Percentiles rank a stretch among this genome's conserved stretches.
These are phyloP conservation scores for Fusarium staphyleae DNA, from an alignment of 2,329 filamentous ascomycete genomes.

Conservation along the genomic window DNA sequence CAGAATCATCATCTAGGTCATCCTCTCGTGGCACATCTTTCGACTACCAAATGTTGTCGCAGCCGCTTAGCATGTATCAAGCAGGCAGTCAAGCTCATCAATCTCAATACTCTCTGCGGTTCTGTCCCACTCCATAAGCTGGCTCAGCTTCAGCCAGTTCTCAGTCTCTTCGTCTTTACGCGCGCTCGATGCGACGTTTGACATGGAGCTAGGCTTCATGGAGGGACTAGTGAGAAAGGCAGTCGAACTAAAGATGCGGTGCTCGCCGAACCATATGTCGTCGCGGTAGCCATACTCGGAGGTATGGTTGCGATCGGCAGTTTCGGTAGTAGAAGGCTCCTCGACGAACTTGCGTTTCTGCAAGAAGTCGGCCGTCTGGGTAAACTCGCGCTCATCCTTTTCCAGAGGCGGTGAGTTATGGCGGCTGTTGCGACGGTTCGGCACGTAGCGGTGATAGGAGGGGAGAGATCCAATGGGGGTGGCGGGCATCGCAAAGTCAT, in stretches of 20 bases:
- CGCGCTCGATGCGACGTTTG: constrained; percentile 36
- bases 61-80: constrained; percentile 71
- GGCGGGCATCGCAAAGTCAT: constrained; percentile 64
- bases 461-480: constrained; percentile 72
- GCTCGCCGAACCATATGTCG: constrained; percentile 62
- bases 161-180: constrained; percentile 51
- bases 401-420: constrained; percentile 89
- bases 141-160: constrained; percentile 51
- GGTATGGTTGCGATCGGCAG: constrained; percentile 41
- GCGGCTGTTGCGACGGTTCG: constrained; percentile 55
- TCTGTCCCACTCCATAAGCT: constrained; percentile 64
- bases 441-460: constrained; percentile 50
- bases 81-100: constrained; percentile 88
- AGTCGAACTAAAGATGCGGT: constrained; percentile 47
- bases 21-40: constrained; percentile 31
- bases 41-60: constrained; percentile 27
- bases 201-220: constrained; percentile 50
- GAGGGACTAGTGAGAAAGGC: constrained; percentile 62
- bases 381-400: constrained; percentile 95
- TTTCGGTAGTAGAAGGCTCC: constrained; percentile 44
- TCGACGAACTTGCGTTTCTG: constrained; percentile 68
- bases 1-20: constrained; percentile 34
- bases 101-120: constrained; percentile 90
- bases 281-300: constrained; percentile 52
- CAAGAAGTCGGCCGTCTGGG: constrained; percentile 88